Conservation (phyloP, 352 stramenopile species). For the Globisporangium alternatum region DNA sequence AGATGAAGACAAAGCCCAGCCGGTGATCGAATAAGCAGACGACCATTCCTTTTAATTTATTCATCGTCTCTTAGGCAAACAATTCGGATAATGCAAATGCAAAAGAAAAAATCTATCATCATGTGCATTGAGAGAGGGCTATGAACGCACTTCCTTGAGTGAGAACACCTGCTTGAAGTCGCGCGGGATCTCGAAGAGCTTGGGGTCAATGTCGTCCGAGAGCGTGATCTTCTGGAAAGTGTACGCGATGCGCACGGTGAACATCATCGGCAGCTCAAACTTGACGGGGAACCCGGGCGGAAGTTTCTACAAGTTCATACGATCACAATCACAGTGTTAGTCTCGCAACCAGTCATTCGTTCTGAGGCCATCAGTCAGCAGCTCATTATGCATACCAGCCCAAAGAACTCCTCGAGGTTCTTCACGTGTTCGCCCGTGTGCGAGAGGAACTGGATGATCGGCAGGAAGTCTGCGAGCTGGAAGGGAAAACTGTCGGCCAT, state of each 20-base stretch:
- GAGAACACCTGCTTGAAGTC: constrained; percentile 57
- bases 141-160: constrained; percentile 44
- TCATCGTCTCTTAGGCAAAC: neutral
- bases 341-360: neutral
- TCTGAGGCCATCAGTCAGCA: neutral
- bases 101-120: constrained; percentile 4
- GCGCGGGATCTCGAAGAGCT: constrained; percentile 54
- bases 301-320: constrained; percentile 45
- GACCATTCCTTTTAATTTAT: constrained; percentile 3
- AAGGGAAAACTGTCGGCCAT: constrained; percentile 81
- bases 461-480: constrained; percentile 62
- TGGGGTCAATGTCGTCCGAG: constrained; percentile 39
- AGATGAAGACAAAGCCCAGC: constrained; percentile 1
- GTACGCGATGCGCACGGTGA: constrained; percentile 77
- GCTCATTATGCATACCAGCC: constrained; percentile 45
- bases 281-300: constrained; percentile 74
- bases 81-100: neutral
- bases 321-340: constrained; percentile 11
- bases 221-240: constrained; percentile 75
- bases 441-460: constrained; percentile 76
- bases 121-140: neutral
- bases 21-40: neutral
- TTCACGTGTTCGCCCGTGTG: constrained; percentile 73
- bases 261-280: constrained; percentile 83
- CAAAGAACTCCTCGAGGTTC: constrained; percentile 82